Evolutionary conservation across 176 grass and related monocot species (phyloP), one percentile per base, ranked within the genome.

Genomic region (Themeda triandra): DNA sequence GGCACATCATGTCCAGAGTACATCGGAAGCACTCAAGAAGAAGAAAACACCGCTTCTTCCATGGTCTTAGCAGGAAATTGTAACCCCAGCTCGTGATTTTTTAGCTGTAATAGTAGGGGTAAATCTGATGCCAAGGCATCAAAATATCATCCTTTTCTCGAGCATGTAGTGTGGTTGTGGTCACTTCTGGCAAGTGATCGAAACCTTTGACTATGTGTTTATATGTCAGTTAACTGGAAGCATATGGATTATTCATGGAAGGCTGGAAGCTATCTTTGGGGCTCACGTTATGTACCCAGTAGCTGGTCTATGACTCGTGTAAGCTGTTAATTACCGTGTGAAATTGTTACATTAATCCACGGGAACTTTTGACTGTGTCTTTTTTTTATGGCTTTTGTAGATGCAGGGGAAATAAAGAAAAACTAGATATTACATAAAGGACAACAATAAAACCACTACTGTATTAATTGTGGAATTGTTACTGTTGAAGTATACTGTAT

Each of bases 31-130:
- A 98, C 76, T 93, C 92, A 17, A 86, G 89, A 81, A 91, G 96
- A 90, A 95, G 89, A 71, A 95, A 95, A 76, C 92, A 98, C 70
- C 82, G 92, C 7, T 93, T 98, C 63, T 98, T 98, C 72, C 95
- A 97, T 86, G 95, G 92, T 62, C 95, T 97, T 69, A 91, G 81
- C 79, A 94, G 84, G 92, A 88, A 88, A 62, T 33, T 48, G 66
- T 89, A 71, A 89, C 45, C 13, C 35, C 3, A 13, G 10, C 4
- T 35, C 27, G 8, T 65, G 27, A 45, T 36, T 73, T 54, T 5
- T 9, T 63, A 74, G 15, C 67, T 40, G 63, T 18, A 71, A n/a
- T n/a, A n/a, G n/a, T 24, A 51, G 32, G 29, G 31, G 30, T 17
- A 21, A 65, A 40, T 9, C 30, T 15, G 46, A 23, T 10, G 4